A percentile compares a stretch with the other conserved stretches of the same genome.
Conservation (phyloP, 1,139 yeast genomes). For the Suhomyces bolitotheri region DNA sequence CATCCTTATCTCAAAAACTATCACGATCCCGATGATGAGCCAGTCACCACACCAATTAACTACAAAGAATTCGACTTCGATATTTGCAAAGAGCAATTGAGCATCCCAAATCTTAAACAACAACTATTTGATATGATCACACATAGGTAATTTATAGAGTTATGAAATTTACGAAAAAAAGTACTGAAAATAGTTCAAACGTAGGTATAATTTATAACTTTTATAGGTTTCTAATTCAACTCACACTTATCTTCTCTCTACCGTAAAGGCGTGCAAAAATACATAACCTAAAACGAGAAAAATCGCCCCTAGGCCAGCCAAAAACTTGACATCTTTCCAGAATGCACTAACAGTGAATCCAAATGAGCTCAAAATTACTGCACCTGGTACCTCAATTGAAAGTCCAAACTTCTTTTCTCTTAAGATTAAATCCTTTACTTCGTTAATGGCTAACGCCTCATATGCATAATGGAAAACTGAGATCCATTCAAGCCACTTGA, state of each 20-base stretch:
- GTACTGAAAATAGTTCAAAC: neutral
- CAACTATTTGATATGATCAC: constrained; percentile 60
- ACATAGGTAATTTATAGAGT: constrained; percentile 15
- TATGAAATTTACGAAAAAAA: neutral
- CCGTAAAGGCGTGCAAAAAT: constrained; percentile 68
- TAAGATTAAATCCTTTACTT: constrained; percentile 83
- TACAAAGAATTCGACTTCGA: constrained; percentile 56
- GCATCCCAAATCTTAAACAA: constrained; percentile 48
- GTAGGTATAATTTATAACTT: neutral
- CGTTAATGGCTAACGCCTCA: constrained; percentile 88
- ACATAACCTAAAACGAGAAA: constrained; percentile 71
- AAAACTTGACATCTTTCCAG: constrained; percentile 58
- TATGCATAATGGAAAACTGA: constrained; percentile 95
- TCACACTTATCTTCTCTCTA: constrained; percentile 69
- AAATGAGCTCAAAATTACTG: constrained; percentile 90
- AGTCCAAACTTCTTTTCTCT: constrained; percentile 89
- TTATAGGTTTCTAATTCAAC: too few relatives aligned
- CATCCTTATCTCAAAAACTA: constrained; percentile 68
- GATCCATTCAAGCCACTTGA: constrained; percentile 78
- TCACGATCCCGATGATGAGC: constrained; percentile 75
- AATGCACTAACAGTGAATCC: constrained; percentile 86
- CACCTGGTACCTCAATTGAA: constrained; percentile 97
- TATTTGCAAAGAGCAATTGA: constrained; percentile 51
- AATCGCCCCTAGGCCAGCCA: constrained; percentile 48
- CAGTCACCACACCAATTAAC: constrained; percentile 41